A percentile compares a stretch with the other conserved stretches of the same genome.
These are phyloP conservation scores for Pseudozyma thailandica DNA, from an alignment of 1,284 basidiomycete genomes.

Conservation along the genomic window DNA sequence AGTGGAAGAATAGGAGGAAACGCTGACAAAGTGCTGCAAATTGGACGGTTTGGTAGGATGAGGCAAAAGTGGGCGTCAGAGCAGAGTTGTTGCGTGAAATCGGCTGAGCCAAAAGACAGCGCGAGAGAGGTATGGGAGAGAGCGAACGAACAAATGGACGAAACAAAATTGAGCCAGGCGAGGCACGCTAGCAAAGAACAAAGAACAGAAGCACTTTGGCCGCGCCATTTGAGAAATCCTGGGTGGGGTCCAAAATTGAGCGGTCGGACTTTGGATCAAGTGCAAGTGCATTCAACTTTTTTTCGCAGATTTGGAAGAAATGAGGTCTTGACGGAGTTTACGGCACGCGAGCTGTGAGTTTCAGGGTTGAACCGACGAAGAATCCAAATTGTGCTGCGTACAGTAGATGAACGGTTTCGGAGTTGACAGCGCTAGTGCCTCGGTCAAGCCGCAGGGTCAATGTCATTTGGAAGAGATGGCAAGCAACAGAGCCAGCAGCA, in stretches of 20 bases:
- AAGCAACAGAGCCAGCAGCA: neutral
- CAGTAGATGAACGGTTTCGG: too few relatives aligned
- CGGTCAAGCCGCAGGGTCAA: neutral
- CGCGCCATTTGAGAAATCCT: neutral
- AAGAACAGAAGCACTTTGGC: neutral
- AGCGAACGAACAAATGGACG: neutral
- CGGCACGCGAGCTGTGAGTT: neutral
- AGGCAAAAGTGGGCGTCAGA: constrained; percentile 4
- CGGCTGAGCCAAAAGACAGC: neutral
- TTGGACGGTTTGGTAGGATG: neutral
- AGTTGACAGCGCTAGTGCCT: neutral
- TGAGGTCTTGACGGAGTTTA: neutral
- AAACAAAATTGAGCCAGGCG: neutral
- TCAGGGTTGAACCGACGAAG: neutral
- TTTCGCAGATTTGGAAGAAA: constrained; percentile 38
- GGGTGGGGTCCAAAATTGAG: constrained; percentile 5
- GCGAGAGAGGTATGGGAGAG: neutral
- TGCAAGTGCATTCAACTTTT: too few relatives aligned
- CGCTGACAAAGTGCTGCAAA: neutral
- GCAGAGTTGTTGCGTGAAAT: neutral
- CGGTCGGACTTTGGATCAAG: constrained; percentile 8
- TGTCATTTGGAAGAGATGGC: too few relatives aligned
- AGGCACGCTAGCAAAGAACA: neutral
- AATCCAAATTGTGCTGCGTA: too few relatives aligned
- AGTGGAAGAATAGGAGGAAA: neutral